phyloP scores from a whole-genome alignment of 2,329 filamentous ascomycete species.

The Ophiostoma australiae region DNA sequence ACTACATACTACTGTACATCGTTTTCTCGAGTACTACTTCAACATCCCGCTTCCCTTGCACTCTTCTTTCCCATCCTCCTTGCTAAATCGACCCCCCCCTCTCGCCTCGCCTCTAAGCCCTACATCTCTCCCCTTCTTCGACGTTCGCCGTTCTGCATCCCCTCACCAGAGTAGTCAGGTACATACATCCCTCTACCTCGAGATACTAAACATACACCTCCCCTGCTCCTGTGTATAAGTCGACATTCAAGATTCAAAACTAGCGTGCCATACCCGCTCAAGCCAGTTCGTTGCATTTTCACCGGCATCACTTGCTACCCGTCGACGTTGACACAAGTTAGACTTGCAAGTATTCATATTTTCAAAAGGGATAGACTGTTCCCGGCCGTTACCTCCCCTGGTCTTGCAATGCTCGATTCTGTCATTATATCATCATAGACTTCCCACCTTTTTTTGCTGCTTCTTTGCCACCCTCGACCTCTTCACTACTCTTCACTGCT shows the following conservation, averaged over 20 bases:
- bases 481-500: too few species aligned
- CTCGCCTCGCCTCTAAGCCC: neutral
- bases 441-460: neutral
- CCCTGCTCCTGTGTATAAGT: neutral
- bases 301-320: neutral
- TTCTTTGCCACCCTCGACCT: neutral
- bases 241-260: neutral
- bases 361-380: neutral
- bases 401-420: neutral
- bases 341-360: neutral
- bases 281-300: neutral
- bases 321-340: neutral
- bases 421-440: constrained; percentile 23
- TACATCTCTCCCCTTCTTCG: neutral
- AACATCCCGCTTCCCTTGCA: constrained; percentile 5
- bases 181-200: neutral
- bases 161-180: neutral
- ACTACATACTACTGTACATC: neutral
- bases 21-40: neutral
- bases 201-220: neutral
- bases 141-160: neutral
- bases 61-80: neutral
- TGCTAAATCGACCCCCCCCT: neutral
- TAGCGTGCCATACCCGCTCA: neutral
- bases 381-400: neutral